Conservation (phyloP, 768 basidiomycete species). For the Cystobasidium tubakii region DNA sequence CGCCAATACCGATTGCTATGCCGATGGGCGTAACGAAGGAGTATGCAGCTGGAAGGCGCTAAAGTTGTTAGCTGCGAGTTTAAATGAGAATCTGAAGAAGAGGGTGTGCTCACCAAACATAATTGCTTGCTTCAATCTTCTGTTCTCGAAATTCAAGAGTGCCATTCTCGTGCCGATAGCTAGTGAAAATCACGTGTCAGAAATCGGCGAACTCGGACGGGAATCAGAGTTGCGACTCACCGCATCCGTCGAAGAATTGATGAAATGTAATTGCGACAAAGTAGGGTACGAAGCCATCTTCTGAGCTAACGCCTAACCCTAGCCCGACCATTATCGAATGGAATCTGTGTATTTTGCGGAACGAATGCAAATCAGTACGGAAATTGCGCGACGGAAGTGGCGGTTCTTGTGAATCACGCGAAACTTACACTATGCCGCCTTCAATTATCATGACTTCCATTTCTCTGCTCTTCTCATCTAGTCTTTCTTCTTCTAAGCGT, state of each 20-base stretch:
- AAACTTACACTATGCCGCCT: background rate
- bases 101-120: background rate
- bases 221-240: background rate
- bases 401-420: background rate
- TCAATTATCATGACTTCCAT: background rate
- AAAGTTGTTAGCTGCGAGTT: too few relatives aligned
- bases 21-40: background rate
- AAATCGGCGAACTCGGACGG: too few relatives aligned
- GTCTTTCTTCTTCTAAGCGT: background rate
- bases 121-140: background rate
- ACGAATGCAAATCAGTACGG: background rate
- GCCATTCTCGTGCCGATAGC: background rate
- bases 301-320: background rate
- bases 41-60: background rate
- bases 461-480: background rate
- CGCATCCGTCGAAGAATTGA: background rate
- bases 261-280: background rate
- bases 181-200: background rate
- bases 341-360: background rate
- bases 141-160: background rate
- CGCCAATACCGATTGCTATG: conserved; percentile 1
- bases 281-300: background rate
- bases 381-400: too few relatives aligned
- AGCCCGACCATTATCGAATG: background rate
- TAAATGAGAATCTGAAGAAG: too few relatives aligned